A percentile compares a stretch with the other conserved stretches of the same genome.
Evolutionary conservation across 2,329 filamentous ascomycete genomes (phyloP).

Genomic region (Fusarium temperatum): DNA sequence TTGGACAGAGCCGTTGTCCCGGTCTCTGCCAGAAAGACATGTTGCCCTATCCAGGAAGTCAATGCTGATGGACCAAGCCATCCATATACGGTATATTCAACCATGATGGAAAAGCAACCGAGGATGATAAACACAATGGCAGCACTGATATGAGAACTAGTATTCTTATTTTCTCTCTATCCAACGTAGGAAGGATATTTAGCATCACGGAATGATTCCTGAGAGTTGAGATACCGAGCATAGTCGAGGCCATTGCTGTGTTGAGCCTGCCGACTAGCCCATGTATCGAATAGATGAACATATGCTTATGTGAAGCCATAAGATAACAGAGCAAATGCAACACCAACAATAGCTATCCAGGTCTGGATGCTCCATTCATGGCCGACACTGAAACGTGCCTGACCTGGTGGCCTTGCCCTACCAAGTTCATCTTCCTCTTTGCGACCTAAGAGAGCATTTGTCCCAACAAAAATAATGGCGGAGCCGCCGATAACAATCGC

Average conservation of each 20-base stretch:
- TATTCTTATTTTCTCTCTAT: background rate
- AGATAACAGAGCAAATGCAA: background rate
- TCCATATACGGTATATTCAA: background rate
- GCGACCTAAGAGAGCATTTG: background rate
- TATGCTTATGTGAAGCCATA: background rate
- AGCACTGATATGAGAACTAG: background rate
- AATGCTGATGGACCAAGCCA: constrained; percentile 17
- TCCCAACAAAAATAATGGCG: background rate
- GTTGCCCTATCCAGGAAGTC: constrained; percentile 24
- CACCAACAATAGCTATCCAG: constrained; percentile 1
- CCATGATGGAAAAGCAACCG: constrained; percentile 4
- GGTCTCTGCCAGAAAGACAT: background rate
- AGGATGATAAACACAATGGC: constrained; percentile 5
- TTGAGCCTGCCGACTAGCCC: background rate
- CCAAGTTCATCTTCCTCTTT: background rate
- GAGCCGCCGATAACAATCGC: background rate
- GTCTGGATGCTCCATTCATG: background rate
- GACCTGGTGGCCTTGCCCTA: background rate
- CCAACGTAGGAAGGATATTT: background rate
- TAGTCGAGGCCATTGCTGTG: background rate
- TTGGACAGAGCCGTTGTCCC: background rate
- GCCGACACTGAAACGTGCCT: background rate
- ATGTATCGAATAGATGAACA: constrained; percentile 2
- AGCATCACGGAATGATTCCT: background rate
- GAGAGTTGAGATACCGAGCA: constrained; percentile 6